A percentile compares a stretch with the other conserved stretches of the same genome.
These are phyloP conservation scores for Lachnellula cervina DNA, from an alignment of 2,329 filamentous ascomycete species.

Conservation along the genomic window DNA sequence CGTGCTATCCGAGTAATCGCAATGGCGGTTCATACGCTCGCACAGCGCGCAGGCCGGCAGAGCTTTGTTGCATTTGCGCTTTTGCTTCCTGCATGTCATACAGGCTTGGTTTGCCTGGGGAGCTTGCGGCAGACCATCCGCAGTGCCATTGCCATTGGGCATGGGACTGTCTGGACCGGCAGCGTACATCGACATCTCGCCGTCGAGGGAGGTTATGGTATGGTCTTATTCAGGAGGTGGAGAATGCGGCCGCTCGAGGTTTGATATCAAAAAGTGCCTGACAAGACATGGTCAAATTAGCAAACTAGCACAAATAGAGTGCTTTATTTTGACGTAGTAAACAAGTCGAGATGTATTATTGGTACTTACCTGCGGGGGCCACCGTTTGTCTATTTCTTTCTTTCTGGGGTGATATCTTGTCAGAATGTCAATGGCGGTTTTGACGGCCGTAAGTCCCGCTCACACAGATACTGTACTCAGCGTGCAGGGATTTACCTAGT, in stretches of 20 bases:
- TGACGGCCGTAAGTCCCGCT: neutral
- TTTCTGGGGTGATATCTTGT: neutral
- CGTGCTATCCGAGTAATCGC: conserved; percentile 38
- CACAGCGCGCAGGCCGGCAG: conserved; percentile 46
- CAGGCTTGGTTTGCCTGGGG: conserved; percentile 39
- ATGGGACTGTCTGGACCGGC: neutral
- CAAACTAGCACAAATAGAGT: neutral
- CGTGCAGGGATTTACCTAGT: no score
- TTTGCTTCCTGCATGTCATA: conserved; percentile 42
- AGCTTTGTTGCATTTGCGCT: conserved; percentile 48
- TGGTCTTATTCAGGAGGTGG: neutral
- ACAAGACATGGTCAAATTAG: neutral
- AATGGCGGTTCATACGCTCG: conserved; percentile 36
- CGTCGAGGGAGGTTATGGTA: neutral
- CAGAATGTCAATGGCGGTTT: neutral
- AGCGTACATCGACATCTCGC: conserved; percentile 16
- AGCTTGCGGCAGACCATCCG: conserved; percentile 8
- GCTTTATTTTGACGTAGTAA: neutral
- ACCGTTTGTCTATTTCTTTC: neutral
- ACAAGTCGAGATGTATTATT: neutral
- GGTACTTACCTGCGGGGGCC: neutral
- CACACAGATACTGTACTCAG: neutral
- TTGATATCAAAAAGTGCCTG: neutral
- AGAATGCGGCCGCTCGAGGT: neutral
- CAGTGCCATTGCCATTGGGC: conserved; percentile 6